A percentile compares a stretch with the other conserved stretches of the same genome.
phyloP scores from a whole-genome alignment of 75 land plant genomes.

The Cupressus sempervirens region DNA sequence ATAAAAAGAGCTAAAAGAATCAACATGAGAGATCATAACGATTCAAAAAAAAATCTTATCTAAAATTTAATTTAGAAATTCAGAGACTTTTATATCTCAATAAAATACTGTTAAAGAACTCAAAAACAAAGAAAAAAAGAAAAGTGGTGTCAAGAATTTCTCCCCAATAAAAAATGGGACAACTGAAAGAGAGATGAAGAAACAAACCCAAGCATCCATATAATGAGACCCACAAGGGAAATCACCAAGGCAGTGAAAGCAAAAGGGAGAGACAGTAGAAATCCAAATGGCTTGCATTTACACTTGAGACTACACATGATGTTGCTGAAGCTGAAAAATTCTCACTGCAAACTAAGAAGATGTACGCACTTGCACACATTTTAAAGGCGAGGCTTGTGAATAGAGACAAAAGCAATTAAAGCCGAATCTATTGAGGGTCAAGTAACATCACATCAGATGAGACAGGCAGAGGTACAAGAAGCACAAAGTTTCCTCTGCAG shows the following conservation, averaged over 20 bases:
- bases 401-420: background rate
- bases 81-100: no score
- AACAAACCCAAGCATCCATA: conserved; percentile 32
- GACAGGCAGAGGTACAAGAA: background rate
- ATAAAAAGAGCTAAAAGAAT: no score
- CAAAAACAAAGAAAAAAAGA: no score
- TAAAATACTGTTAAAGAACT: no score
- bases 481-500: background rate
- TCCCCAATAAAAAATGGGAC: background rate
- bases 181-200: background rate
- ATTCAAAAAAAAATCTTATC: no score
- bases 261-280: conserved; percentile 34
- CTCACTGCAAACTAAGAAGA: background rate
- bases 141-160: no score
- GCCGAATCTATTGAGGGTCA: background rate
- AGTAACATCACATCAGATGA: background rate
- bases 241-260: conserved; percentile 22
- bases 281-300: conserved; percentile 31
- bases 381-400: background rate
- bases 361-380: background rate
- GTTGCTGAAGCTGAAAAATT: background rate
- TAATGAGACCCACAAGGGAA: conserved; percentile 23
- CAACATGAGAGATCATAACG: no score
- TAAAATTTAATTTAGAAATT: no score
- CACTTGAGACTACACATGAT: background rate